Conservation (phyloP, 2,329 filamentous ascomycete genomes). For the Aspergillus texensis region DNA sequence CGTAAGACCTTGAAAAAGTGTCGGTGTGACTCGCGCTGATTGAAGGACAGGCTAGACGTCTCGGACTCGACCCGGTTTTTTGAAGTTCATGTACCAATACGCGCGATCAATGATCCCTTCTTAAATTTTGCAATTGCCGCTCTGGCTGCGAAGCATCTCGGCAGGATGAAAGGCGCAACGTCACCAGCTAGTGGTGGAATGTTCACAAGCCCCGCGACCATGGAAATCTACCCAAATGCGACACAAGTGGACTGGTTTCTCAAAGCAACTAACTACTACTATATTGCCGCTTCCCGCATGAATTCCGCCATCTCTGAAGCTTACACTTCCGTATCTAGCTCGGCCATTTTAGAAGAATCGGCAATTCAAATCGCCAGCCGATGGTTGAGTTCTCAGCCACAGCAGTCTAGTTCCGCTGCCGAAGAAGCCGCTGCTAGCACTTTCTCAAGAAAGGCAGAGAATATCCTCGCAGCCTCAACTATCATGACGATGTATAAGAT, state of each 20-base stretch:
- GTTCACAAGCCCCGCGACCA: conserved; percentile 48
- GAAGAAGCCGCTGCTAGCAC: conserved; percentile 16
- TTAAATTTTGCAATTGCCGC: conserved; percentile 42
- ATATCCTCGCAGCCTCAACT: conserved; percentile 61
- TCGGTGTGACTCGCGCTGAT: conserved; percentile 15
- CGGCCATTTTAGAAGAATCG: conserved; percentile 33
- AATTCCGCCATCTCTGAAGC: conserved; percentile 40
- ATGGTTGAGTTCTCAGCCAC: conserved; percentile 25
- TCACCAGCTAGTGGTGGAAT: conserved; percentile 24
- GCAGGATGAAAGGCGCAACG: conserved; percentile 34
- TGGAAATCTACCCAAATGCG: conserved; percentile 54
- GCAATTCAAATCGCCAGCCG: conserved; percentile 33
- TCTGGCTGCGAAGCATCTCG: conserved; percentile 45
- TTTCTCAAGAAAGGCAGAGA: conserved; percentile 54
- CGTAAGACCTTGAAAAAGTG: not conserved
- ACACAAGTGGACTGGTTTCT: conserved; percentile 59
- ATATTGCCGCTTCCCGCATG: conserved; percentile 57
- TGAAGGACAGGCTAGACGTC: conserved; percentile 36
- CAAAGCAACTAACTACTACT: conserved; percentile 64
- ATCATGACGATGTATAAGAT: conserved; percentile 67
- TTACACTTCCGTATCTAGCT: conserved; percentile 32
- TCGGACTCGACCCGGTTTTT: conserved; percentile 46
- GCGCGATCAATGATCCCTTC: conserved; percentile 37
- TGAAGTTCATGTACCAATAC: conserved; percentile 39
- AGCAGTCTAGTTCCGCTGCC: conserved; percentile 10